Base-by-base conservation (phyloP, 768 basidiomycete species). In the Termitomyces sp. region DNA sequence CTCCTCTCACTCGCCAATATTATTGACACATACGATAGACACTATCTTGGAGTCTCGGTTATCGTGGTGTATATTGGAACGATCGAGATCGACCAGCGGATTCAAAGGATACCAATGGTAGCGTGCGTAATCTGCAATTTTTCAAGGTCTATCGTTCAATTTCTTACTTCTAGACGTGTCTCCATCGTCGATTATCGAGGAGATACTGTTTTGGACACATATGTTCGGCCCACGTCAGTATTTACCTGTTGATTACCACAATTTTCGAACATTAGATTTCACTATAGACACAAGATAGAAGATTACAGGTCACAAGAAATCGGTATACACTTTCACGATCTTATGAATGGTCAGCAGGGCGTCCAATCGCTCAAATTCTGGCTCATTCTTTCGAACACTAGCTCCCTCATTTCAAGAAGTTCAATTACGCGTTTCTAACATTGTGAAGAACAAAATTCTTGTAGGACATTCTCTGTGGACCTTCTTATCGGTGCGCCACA, bases 391-490 rank as follows among this genome's bases (percentile, higher is more conserved):
- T 24, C 42, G 8, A 38, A 52, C 48, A 48, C 44, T 44, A 84
- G 84, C 81, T n/a, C 80, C 81, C 7, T 57, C 66, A n/a, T 85
- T 85, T 68, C 69, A 72, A 38, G 75, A 80, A 57, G 79, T 85
- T 11, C 83, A 82, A 66, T 65, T 73, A 40, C 74, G 70, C 8
- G 80, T 84, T 9, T 74, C 77, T 13, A 66, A 67, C n/a, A 64
- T 81, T 48, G 75, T 85, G 53, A 70, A 67, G 18, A 73, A 75
- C 60, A 84, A 82, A 65, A 78, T 85, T 18, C 68, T 86, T 32
- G 76, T 86, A n/a, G 84, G 85, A n/a, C 79, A 86, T 66, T 71
- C 75, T 36, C 68, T 85, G 20, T 85, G 84, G 84, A 73, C 76
- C 45, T 79, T 82, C 63, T 70, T 85, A 61, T 84, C 83, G 52